Evolutionary conservation across 306 rosid species (phyloP), one percentile per base, ranked within the genome.

Genomic region (Canavalia gladiata): DNA sequence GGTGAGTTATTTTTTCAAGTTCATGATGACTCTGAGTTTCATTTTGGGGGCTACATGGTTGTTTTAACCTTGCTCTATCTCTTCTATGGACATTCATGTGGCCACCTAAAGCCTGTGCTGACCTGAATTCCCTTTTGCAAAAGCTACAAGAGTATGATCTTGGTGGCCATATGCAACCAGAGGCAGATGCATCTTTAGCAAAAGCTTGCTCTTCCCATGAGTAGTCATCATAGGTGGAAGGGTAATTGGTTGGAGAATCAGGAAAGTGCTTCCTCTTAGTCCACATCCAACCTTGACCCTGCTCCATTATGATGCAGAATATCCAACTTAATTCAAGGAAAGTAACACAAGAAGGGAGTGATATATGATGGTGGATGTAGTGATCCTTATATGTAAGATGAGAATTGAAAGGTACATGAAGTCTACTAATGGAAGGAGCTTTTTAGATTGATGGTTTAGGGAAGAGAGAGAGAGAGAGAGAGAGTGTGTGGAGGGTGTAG

Each of bases 151-250:
- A 84, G 66, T 94, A 94, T 51, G 94, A 94, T 82, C 94, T 86
- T 13, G 97, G 98, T 0, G 98, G 98, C 98, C 98, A 94, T 54
- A 84, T 72, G 59, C 94, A 91, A 7, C 97, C 94, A 78, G 83
- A 66, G 12, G 90, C 92, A 0, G 93, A 81, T 2, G 95, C 85
- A 5, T 94, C 98, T 76, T 89, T 91, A 0, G 97, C 95, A 25
- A 94, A 94, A 59, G 95, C 97, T 90, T 91, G 90, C 47, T 94
- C 98, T 84, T 91, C 98, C 98, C 98, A 94, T 2, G 97, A 94
- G 1, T 90, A 79, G 2, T 76, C 83, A 30, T 85, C 88, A 18
- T 82, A 74, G 12, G 82, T 75, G 0, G 84, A 77, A 0, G 87
- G 64, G 57, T 42, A 18, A 54, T 81, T 50, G 4, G 63, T 68